Evolutionary conservation across 164 flowering plant genomes (phyloP).

Genomic region (grape (Vitis vinifera)): ASM3070453v1 NC_081809.1:26668001-26668500

Average conservation of each 20-base stretch:
- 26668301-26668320: background rate
- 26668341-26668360: conserved; percentile 58
- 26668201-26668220: conserved; percentile 73
- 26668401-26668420: conserved; percentile 54
- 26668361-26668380: conserved; percentile 51
- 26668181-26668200: conserved; percentile 65
- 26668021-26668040: conserved; percentile 65
- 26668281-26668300: background rate
- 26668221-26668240: conserved; percentile 38
- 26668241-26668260: conserved; percentile 39
- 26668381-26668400: conserved; percentile 75
- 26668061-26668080: too few relatives aligned
- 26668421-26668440: conserved; percentile 55
- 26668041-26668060: conserved; percentile 46
- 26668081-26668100: background rate
- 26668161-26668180: conserved; percentile 80
- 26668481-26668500: too few relatives aligned
- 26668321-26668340: conserved; percentile 21
- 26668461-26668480: conserved; percentile 38
- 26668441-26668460: conserved; percentile 87
- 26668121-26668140: conserved; percentile 38
- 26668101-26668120: background rate
- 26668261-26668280: conserved; percentile 10
- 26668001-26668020: conserved; percentile 63
- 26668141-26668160: conserved; percentile 59